These are phyloP conservation scores for Monilinia fructicola DNA, from an alignment of 2,329 filamentous ascomycete genomes.

Conservation along the genomic window DNA sequence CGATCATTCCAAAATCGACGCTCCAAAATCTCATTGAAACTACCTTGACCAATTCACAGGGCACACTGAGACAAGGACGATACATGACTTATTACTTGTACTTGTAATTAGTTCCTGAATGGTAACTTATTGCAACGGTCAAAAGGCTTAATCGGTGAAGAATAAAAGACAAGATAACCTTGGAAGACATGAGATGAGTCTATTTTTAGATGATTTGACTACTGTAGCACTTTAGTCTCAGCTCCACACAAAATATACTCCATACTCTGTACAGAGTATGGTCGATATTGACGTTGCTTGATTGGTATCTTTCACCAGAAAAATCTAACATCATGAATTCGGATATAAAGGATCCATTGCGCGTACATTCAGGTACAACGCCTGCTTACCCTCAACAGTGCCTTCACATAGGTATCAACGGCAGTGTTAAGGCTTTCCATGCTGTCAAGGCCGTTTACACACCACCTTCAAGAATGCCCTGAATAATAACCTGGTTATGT, in stretches of 20 bases:
- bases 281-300: too few species aligned
- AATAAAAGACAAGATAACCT: not conserved
- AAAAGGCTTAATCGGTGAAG: conserved; percentile 14
- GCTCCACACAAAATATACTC: not conserved
- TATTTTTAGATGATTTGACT: conserved; percentile 12
- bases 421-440: not conserved
- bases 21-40: not conserved
- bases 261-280: too few species aligned
- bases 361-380: not conserved
- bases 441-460: conserved; percentile 5
- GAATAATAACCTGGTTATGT: not conserved
- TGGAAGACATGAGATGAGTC: conserved; percentile 1
- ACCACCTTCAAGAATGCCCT: conserved; percentile 1
- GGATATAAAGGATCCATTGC: not conserved
- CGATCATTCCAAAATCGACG: not conserved
- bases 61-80: not conserved
- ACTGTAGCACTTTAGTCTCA: conserved; percentile 2
- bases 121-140: not conserved
- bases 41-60: not conserved
- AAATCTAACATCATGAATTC: not conserved
- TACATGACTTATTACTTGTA: not conserved
- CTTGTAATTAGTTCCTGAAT: not conserved
- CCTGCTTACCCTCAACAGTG: not conserved
- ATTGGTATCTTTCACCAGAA: not conserved
- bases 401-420: not conserved